A percentile compares a stretch with the other conserved stretches of the same genome.
These are phyloP conservation scores for Dactylellina parvicollis DNA, from an alignment of 2,329 filamentous ascomycete species.

Conservation along the genomic window DNA sequence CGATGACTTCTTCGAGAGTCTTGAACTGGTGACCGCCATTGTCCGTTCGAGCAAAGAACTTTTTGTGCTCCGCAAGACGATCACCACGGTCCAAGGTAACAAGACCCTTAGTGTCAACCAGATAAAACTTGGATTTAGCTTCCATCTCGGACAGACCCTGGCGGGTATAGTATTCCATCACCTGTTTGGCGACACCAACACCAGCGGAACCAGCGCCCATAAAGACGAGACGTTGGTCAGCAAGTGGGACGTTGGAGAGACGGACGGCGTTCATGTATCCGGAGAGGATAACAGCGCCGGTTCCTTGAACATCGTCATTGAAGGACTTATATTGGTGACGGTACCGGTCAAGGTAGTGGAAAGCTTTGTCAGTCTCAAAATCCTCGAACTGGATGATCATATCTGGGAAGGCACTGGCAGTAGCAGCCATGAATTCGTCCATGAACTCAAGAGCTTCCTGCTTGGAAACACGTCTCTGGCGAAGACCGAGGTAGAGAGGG, in stretches of 20 bases:
- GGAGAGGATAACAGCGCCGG: conserved; percentile 90
- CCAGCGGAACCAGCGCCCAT: conserved; percentile 94
- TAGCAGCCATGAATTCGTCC: conserved; percentile 95
- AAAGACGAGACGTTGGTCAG: conserved; percentile 94
- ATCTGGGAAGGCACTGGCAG: conserved; percentile 78
- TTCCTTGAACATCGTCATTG: conserved; percentile 98
- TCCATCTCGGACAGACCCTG: conserved; percentile 88
- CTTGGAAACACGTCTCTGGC: conserved; percentile 79
- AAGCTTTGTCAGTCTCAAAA: conserved; percentile 84
- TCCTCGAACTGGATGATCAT: conserved; percentile 89
- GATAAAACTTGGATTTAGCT: conserved; percentile 91
- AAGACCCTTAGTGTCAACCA: conserved; percentile 95
- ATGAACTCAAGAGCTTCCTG: conserved; percentile 88
- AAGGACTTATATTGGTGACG: conserved; percentile 90
- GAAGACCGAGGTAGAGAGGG: conserved; percentile 87
- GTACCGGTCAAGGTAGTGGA: conserved; percentile 90
- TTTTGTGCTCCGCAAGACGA: conserved; percentile 88
- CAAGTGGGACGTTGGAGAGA: conserved; percentile 82
- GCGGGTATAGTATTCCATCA: conserved; percentile 95
- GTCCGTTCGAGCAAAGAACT: conserved; percentile 74
- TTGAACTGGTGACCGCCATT: conserved; percentile 76
- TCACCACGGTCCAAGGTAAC: conserved; percentile 93
- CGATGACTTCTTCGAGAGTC: conserved; percentile 89
- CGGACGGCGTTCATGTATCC: conserved; percentile 77
- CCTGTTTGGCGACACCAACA: conserved; percentile 96